Conservation (phyloP, 257 asterid genomes). For the Solanum neorickii region DNA sequence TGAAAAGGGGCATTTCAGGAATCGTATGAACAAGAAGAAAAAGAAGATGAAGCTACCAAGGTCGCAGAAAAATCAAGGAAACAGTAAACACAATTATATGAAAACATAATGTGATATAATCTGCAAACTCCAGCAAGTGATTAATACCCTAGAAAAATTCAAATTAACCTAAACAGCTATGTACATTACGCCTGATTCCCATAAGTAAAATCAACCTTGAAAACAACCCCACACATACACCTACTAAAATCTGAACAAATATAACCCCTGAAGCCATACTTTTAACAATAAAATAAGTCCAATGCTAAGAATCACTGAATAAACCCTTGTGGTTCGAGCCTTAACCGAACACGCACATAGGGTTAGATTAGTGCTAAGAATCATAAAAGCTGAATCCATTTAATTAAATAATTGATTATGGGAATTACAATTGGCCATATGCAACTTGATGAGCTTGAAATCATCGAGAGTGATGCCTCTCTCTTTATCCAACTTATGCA, state of each 20-base stretch:
- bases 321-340: neutral
- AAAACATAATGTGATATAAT: neutral
- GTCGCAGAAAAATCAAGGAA: neutral
- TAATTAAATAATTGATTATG: neutral
- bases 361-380: neutral
- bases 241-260: neutral
- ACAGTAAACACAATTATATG: neutral
- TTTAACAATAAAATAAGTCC: neutral
- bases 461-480: constrained; percentile 80
- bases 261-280: neutral
- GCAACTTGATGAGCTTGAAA: constrained; percentile 82
- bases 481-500: constrained; percentile 65
- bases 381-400: neutral
- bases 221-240: neutral
- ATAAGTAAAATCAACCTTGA: neutral
- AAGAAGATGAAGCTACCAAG: neutral
- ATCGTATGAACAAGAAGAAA: neutral
- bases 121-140: neutral
- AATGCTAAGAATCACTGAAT: neutral
- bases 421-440: constrained; percentile 61
- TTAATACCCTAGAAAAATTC: neutral
- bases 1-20: neutral
- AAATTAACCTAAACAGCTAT: neutral
- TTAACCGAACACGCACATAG: neutral
- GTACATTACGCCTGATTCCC: neutral